phyloP scores from a whole-genome alignment of 2,329 filamentous ascomycete species.

The Pseudocercospora crystallina region DNA sequence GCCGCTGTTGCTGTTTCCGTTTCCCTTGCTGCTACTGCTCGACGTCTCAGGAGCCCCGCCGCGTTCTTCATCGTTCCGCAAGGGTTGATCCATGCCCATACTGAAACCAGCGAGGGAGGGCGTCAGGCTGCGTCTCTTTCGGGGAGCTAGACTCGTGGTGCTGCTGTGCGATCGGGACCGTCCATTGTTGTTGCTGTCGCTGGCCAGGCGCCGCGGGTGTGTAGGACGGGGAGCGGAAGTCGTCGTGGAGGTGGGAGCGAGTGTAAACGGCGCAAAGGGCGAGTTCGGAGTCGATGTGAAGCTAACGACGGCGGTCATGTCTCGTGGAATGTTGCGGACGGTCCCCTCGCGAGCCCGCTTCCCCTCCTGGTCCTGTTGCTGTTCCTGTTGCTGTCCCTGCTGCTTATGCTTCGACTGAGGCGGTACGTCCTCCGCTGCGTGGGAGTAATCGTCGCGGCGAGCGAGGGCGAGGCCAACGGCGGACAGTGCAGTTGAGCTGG shows the following conservation, averaged over 20 bases:
- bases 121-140: constrained; percentile 4
- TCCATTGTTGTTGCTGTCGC: constrained; percentile 14
- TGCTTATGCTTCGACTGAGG: too few species aligned
- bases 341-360: too few species aligned
- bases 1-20: constrained; percentile 1
- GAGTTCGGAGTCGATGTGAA: constrained; percentile 4
- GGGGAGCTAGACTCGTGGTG: constrained; percentile 3
- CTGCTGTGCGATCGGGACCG: constrained; percentile 7
- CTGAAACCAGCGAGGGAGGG: constrained; percentile 11
- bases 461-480: constrained; percentile 49
- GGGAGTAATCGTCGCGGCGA: constrained; percentile 15
- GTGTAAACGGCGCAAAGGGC: too few species aligned
- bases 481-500: constrained; percentile 59
- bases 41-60: constrained; percentile 6
- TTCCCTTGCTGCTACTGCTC: not conserved
- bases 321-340: not conserved
- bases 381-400: too few species aligned
- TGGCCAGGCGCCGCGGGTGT: constrained; percentile 15
- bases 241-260: not conserved
- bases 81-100: constrained; percentile 21
- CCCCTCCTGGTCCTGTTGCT: not conserved
- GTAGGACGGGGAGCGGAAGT: constrained; percentile 7
- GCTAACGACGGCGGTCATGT: constrained; percentile 24
- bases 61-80: constrained; percentile 12
- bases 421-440: too few species aligned